Conservation (phyloP, 768 basidiomycete species). For the Pulveroboletus sp. region DNA sequence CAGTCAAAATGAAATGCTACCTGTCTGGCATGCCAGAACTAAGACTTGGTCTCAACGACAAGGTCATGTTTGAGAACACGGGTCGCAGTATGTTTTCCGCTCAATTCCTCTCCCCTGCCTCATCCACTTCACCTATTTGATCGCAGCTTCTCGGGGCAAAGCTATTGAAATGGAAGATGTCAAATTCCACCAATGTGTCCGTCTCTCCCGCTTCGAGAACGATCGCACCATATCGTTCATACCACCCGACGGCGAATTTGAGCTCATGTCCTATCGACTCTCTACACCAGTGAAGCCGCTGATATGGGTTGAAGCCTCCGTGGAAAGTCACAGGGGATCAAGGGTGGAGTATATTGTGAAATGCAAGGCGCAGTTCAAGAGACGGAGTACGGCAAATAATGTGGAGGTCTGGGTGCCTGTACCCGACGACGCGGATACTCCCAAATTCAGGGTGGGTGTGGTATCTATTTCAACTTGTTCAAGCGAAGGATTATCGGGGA, state of each 20-base stretch:
- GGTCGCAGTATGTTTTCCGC: constrained; percentile 71
- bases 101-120: neutral
- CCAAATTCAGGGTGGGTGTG: constrained; percentile 80
- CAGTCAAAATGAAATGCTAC: constrained; percentile 99
- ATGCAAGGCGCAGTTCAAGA: constrained; percentile 95
- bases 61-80: constrained; percentile 99
- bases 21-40: constrained; percentile 99
- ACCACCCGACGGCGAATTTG: constrained; percentile 98
- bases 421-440: constrained; percentile 96
- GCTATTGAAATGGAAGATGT: constrained; percentile 99
- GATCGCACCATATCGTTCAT: constrained; percentile 99
- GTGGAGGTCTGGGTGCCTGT: constrained; percentile 99
- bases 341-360: constrained; percentile 96
- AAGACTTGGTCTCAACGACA: constrained; percentile 93
- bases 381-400: constrained; percentile 94
- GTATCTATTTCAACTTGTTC: neutral
- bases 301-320: constrained; percentile 91
- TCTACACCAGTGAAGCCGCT: constrained; percentile 96
- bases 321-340: constrained; percentile 93
- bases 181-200: constrained; percentile 99
- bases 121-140: neutral
- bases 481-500: neutral
- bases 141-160: constrained; percentile 67
- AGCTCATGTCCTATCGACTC: constrained; percentile 96
- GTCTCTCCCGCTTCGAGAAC: constrained; percentile 95